phyloP scores from a whole-genome alignment of 192 early-diverging fungal genomes.

The Backusella luteola region DNA sequence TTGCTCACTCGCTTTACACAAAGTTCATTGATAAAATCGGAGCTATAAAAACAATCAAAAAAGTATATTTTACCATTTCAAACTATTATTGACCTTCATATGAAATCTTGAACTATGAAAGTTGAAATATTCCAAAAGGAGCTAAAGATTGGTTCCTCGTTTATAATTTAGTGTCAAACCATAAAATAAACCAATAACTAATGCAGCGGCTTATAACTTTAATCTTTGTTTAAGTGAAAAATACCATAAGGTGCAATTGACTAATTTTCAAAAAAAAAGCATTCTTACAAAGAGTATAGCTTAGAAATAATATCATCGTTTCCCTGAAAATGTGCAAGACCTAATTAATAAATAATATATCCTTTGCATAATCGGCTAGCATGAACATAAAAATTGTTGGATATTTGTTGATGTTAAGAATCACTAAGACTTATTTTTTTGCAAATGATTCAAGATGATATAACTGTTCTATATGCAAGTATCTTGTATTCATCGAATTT shows the following conservation, averaged over 20 bases:
- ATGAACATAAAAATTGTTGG: too few species aligned
- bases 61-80: background rate
- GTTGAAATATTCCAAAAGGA: background rate
- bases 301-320: background rate
- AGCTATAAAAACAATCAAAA: background rate
- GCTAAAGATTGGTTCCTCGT: background rate
- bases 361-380: too few species aligned
- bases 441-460: too few species aligned
- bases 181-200: background rate
- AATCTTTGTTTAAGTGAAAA: too few species aligned
- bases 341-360: too few species aligned
- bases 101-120: background rate
- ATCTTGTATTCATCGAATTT: too few species aligned
- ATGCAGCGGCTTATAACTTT: background rate
- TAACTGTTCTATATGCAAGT: too few species aligned
- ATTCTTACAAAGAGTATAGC: background rate
- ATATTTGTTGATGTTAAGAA: too few species aligned
- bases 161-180: background rate
- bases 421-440: too few species aligned
- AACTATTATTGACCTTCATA: background rate
- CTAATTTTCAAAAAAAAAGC: background rate
- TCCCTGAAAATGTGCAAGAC: background rate
- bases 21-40: background rate
- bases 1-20: background rate
- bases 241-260: background rate